Base-by-base conservation (phyloP, 805 yeast species). In the Ogataea henricii region DNA sequence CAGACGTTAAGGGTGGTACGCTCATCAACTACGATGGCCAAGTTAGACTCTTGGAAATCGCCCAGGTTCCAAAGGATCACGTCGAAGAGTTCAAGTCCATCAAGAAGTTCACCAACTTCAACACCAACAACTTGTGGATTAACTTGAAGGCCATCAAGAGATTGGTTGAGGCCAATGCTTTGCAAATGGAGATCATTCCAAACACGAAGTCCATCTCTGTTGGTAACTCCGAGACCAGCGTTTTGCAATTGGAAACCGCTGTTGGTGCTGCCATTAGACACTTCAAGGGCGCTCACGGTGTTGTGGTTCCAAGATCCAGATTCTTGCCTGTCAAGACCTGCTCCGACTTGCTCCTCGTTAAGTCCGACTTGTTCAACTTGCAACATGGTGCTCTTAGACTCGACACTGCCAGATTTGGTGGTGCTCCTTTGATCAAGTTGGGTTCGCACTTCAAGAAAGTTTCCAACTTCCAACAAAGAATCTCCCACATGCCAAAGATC, bases 1-100 rank as follows among this genome's bases (percentile, higher is more conserved):
- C 99, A 29, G 99, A 94, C 70, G 99, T 94, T 65, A 94, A 94
- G 74, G 99, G 99, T 77, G 99, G 98, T 77, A 94, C 98, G 57
- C 81, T 94, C 70, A 91, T 94, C 69, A 89, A 89, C 72, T 94
- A 94, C 71, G 92, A 89, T 59, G 98, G 97, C 54, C 83, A 86
- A 65, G 96, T 94, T 51, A 83, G 97, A 71, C 80, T 94, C 65
- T 81, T 94, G 62, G 98, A 94, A 73, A 92, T 94, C 60, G 97
- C 97, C 35, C 99, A 92, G 77, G 99, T 92, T 54, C 98, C 98
- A 68, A 91, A 91, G 71, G 97, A 90, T 69, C 98, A 92, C 67
- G 92, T 89, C 53, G 98, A 94, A 76, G 99, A 92, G 67, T 92
- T 92, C 79, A 92, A 94, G 74, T 87, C 95, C 49, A 94, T 94